Conservation (phyloP, 768 basidiomycete species). For the Tulasnella sp. region DNA sequence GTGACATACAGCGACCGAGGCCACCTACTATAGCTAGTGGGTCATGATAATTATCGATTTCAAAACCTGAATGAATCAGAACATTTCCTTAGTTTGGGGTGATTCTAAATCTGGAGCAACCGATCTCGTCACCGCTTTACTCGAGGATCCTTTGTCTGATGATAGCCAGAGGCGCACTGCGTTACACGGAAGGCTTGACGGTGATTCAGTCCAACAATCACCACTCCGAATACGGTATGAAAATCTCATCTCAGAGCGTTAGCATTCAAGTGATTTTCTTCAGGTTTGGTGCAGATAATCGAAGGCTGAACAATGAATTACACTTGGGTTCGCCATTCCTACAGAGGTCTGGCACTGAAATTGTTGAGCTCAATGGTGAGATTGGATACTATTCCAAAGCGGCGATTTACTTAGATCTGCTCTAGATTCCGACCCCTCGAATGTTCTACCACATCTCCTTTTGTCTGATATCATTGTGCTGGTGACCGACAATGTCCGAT, state of each 20-base stretch:
- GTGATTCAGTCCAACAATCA: background rate
- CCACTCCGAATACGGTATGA: background rate
- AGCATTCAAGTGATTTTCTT: no score
- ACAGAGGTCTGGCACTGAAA: no score
- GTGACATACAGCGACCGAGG: background rate
- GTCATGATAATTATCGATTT: background rate
- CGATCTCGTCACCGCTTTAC: slow-evolving; percentile 10
- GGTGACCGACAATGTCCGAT: slow-evolving; percentile 11
- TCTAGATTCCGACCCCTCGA: no score
- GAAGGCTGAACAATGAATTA: no score
- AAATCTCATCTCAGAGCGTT: no score
- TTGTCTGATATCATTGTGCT: slow-evolving; percentile 8
- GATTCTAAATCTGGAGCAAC: background rate
- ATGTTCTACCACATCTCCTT: background rate
- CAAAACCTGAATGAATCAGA: background rate
- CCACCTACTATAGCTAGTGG: slow-evolving; percentile 8
- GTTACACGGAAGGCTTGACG: slow-evolving; percentile 7
- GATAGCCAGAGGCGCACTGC: slow-evolving; percentile 9
- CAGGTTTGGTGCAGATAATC: no score
- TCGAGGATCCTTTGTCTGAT: slow-evolving; percentile 13
- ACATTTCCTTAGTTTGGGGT: slow-evolving; percentile 8
- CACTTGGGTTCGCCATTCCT: no score
- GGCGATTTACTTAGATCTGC: no score
- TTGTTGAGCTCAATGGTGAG: no score
- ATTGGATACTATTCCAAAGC: no score